Evolutionary conservation across 306 rosid genomes (phyloP), one percentile per base, ranked within the genome.

Genomic region (Gastrolobium villosum): DNA sequence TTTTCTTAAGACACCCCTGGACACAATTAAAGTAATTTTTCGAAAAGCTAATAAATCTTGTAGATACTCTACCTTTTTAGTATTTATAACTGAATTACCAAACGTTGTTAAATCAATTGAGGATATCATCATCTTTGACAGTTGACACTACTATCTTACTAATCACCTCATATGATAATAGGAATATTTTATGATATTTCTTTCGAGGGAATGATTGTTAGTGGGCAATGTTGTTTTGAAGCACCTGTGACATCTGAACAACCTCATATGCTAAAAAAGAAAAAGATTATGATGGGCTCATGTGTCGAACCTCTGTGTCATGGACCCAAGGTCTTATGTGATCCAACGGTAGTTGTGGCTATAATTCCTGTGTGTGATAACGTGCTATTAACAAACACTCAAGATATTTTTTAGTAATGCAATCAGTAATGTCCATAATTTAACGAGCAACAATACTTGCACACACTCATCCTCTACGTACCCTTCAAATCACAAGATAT

Each of bases 231-330:
- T 20, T 57, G 84, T 75, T 79, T 11, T 34, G 55, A 54, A 69
- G 10, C 14, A 13, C 83, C 65, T 77, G 78, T 72, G 90, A 87
- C 90, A 64, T 84, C 70, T 78, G 83, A 89, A 80, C 90, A 13
- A 82, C 64, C 34, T 34, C 31, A 40, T 79, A 32, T 37, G 30
- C 53, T 40, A 5, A 76, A 37, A 43, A 50, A 65, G 70, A 49
- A 72, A 41, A 32, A 14, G 1, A 77, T 41, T 57, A 85, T 88
- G 83, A 82, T 59, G 30, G 5, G 65, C 7, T 54, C 84, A 61
- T 73, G 81, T 83, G 86, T 78, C 13, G 61, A 36, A 59, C 82
- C 72, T 61, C 15, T 10, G 49, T 70, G 77, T 64, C 76, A 69
- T 35, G 86, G 79, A 45, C 87, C 86, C 62, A 28, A 26, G 64